These are phyloP conservation scores for Tanacetum coccineum DNA, from an alignment of 129 eudicot genomes.

Conservation along the genomic window DNA sequence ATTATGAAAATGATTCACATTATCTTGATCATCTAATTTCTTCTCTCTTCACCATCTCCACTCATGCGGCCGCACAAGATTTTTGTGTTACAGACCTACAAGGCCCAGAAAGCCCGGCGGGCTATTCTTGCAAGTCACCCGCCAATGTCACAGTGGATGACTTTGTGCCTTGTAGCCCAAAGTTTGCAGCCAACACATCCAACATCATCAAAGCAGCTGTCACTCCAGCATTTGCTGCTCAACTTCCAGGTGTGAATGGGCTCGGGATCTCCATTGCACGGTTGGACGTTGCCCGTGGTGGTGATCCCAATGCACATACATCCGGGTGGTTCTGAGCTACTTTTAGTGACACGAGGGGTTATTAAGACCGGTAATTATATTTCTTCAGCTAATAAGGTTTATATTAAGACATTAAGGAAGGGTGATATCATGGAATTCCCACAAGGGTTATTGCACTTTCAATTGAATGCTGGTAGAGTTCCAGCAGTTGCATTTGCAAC, in stretches of 20 bases:
- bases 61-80: slow-evolving; percentile 54
- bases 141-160: slow-evolving; percentile 47
- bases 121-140: slow-evolving; percentile 63
- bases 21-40: slow-evolving; percentile 33
- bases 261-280: slow-evolving; percentile 72
- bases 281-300: slow-evolving; percentile 59
- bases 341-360: slow-evolving; percentile 59
- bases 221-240: slow-evolving; percentile 62
- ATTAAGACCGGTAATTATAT: slow-evolving; percentile 55
- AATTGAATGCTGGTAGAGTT: slow-evolving; percentile 56
- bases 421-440: slow-evolving; percentile 84
- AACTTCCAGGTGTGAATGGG: slow-evolving; percentile 73
- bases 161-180: slow-evolving; percentile 49
- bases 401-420: slow-evolving; percentile 45
- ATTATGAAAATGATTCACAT: slow-evolving; percentile 39
- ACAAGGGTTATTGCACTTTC: slow-evolving; percentile 76
- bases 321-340: slow-evolving; percentile 60
- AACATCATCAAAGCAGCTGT: slow-evolving; percentile 72
- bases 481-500: slow-evolving; percentile 57
- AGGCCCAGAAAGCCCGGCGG: slow-evolving; percentile 59
- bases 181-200: slow-evolving; percentile 55
- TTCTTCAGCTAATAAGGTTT: slow-evolving; percentile 55
- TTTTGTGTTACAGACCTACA: slow-evolving; percentile 71
- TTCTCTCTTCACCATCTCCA: slow-evolving; percentile 36
- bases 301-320: slow-evolving; percentile 82